phyloP scores from a whole-genome alignment of 148 eudicot species.

The Dianthus caryophyllus region DNA sequence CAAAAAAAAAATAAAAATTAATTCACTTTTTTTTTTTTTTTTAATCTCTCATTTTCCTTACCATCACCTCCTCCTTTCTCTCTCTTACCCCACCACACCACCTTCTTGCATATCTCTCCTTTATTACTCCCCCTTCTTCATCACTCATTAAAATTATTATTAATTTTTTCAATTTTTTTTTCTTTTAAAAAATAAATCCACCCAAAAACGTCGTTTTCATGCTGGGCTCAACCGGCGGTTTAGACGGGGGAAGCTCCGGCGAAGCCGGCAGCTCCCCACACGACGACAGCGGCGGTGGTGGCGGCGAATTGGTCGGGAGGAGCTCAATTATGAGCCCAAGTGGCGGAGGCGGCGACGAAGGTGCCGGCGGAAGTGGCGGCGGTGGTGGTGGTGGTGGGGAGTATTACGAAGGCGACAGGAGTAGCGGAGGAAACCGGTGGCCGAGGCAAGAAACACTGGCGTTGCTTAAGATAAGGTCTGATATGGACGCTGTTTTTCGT shows the following conservation, averaged over 20 bases:
- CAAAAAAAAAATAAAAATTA: not conserved
- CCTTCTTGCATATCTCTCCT: not conserved
- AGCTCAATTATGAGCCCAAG: slow-evolving; percentile 19
- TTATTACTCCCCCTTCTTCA: not conserved
- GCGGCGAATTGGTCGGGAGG: not conserved
- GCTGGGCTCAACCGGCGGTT: not conserved
- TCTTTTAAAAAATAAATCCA: not conserved
- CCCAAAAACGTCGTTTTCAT: not conserved
- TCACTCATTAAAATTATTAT: not conserved
- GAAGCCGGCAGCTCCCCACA: not conserved
- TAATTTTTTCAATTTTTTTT: too few relatives aligned
- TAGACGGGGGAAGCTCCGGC: slow-evolving; percentile 43
- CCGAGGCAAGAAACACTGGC: slow-evolving; percentile 83
- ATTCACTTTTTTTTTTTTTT: not conserved
- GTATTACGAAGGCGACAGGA: slow-evolving; percentile 33
- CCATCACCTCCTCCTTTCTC: slow-evolving; percentile 2
- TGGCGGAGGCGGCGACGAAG: not conserved
- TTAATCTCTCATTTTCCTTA: too few relatives aligned
- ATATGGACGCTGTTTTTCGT: slow-evolving; percentile 79
- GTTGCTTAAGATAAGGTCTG: slow-evolving; percentile 69
- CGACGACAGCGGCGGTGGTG: not conserved
- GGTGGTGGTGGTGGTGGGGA: slow-evolving; percentile 22
- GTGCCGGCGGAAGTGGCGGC: slow-evolving; percentile 21
- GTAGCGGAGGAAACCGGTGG: slow-evolving; percentile 80
- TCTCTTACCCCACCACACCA: slow-evolving; percentile 1